A percentile compares a stretch with the other conserved stretches of the same genome.
phyloP scores from a whole-genome alignment of 2,329 filamentous ascomycete genomes.

The Penicillium verrucosum region DNA sequence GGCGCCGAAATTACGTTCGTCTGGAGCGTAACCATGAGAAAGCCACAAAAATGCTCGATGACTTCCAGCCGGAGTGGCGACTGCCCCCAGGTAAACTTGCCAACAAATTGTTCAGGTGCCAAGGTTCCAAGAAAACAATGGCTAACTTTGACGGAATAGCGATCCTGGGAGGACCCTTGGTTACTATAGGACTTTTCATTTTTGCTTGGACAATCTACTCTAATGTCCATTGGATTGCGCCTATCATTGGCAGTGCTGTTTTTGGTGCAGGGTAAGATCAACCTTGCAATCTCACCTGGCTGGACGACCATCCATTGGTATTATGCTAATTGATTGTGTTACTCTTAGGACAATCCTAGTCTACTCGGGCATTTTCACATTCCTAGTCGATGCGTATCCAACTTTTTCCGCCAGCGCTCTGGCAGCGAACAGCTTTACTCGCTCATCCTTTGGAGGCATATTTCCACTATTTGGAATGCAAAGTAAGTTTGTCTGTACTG shows the following conservation, averaged over 20 bases:
- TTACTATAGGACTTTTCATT: slow-evolving; percentile 79
- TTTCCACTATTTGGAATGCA: slow-evolving; percentile 72
- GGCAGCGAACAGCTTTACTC: slow-evolving; percentile 77
- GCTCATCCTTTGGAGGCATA: slow-evolving; percentile 73
- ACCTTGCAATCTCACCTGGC: slow-evolving; percentile 23
- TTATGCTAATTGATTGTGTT: slow-evolving; percentile 27
- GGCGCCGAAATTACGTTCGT: slow-evolving; percentile 45
- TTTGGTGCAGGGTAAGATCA: slow-evolving; percentile 66
- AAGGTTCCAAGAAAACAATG: background rate
- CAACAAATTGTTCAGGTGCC: background rate
- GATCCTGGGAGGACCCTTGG: slow-evolving; percentile 70
- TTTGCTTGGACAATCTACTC: slow-evolving; percentile 83
- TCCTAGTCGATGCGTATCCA: slow-evolving; percentile 64
- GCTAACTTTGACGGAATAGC: slow-evolving; percentile 32
- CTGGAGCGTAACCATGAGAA: slow-evolving; percentile 40
- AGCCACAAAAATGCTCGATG: slow-evolving; percentile 32
- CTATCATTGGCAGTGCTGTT: slow-evolving; percentile 68
- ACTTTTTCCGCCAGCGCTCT: slow-evolving; percentile 58
- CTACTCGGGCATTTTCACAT: slow-evolving; percentile 84
- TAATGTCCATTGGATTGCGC: slow-evolving; percentile 69
- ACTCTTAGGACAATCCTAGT: slow-evolving; percentile 65
- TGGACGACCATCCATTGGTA: background rate
- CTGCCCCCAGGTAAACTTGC: slow-evolving; percentile 61
- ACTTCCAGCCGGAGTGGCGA: slow-evolving; percentile 81
- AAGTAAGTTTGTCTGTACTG: slow-evolving; percentile 32